Evolutionary conservation across 768 basidiomycete genomes (phyloP).

Genomic region (Saitozyma sp.): DNA sequence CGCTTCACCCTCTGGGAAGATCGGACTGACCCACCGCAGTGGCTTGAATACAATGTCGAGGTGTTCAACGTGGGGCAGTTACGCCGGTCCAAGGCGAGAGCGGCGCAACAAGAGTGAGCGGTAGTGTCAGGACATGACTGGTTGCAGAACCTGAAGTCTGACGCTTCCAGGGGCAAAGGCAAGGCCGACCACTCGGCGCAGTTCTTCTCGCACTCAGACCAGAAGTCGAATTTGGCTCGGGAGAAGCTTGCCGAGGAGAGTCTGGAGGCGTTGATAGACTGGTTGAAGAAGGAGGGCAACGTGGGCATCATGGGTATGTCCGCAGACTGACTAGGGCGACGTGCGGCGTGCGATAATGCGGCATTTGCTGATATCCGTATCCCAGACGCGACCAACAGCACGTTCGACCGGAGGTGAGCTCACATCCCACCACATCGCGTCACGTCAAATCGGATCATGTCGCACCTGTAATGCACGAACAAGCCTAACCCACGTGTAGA

Average conservation of each 20-base stretch:
- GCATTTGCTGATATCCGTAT: neutral
- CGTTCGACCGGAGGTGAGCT: constrained; percentile 66
- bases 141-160: neutral
- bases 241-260: constrained; percentile 87
- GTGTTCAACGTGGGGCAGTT: constrained; percentile 99
- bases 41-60: constrained; percentile 97
- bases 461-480: too few species aligned
- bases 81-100: constrained; percentile 72
- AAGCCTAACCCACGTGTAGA: constrained; percentile 53
- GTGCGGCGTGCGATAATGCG: too few species aligned
- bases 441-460: too few species aligned
- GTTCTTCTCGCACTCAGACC: constrained; percentile 86
- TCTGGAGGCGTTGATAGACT: constrained; percentile 88
- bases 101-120: constrained; percentile 29
- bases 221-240: constrained; percentile 70
- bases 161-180: constrained; percentile 64
- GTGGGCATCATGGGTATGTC: constrained; percentile 90
- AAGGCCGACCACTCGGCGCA: constrained; percentile 87
- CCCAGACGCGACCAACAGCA: constrained; percentile 94
- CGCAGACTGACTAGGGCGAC: too few species aligned
- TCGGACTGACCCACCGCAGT: constrained; percentile 57
- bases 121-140: neutral
- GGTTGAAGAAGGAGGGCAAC: constrained; percentile 87
- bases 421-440: neutral
- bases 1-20: neutral